phyloP scores from a whole-genome alignment of 192 early-diverging fungal species.

The Kappamyces sp. region DNA sequence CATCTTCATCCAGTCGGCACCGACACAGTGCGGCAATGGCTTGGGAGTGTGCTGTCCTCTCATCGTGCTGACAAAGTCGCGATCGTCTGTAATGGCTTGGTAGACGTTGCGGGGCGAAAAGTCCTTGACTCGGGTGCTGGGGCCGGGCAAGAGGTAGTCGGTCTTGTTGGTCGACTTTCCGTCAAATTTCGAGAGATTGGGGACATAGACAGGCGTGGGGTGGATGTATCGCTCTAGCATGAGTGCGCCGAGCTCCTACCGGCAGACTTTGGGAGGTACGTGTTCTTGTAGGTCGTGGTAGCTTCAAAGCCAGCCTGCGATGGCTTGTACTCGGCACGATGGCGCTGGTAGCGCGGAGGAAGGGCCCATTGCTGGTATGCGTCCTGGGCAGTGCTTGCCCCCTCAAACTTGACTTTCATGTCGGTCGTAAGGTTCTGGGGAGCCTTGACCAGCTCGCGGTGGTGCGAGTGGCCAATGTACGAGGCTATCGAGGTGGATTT shows the following conservation, averaged over 20 bases:
- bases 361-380: slow-evolving; percentile 12
- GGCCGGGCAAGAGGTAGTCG: slow-evolving; percentile 26
- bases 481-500: slow-evolving; percentile 37
- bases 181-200: slow-evolving; percentile 37
- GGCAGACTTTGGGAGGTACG: slow-evolving; percentile 16
- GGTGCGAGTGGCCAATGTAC: slow-evolving; percentile 30
- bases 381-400: slow-evolving; percentile 8
- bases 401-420: slow-evolving; percentile 6
- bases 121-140: slow-evolving; percentile 20
- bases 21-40: slow-evolving; percentile 23
- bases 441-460: slow-evolving; percentile 4
- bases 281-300: slow-evolving; percentile 25
- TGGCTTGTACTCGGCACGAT: slow-evolving; percentile 17
- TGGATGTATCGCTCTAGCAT: slow-evolving; percentile 13
- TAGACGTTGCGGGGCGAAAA: slow-evolving; percentile 34
- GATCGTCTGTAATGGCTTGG: slow-evolving; percentile 31
- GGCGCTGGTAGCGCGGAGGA: slow-evolving; percentile 15
- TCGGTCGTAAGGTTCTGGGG: slow-evolving; percentile 15
- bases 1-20: slow-evolving; percentile 23
- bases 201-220: slow-evolving; percentile 19
- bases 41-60: slow-evolving; percentile 26
- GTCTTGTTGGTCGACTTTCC: slow-evolving; percentile 31
- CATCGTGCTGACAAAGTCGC: slow-evolving; percentile 39
- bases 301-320: slow-evolving; percentile 31
- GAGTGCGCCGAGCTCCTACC: neutral